These are phyloP conservation scores for Kalmanozyma brasiliensis DNA, from an alignment of 1,284 basidiomycete genomes.

Conservation along the genomic window DNA sequence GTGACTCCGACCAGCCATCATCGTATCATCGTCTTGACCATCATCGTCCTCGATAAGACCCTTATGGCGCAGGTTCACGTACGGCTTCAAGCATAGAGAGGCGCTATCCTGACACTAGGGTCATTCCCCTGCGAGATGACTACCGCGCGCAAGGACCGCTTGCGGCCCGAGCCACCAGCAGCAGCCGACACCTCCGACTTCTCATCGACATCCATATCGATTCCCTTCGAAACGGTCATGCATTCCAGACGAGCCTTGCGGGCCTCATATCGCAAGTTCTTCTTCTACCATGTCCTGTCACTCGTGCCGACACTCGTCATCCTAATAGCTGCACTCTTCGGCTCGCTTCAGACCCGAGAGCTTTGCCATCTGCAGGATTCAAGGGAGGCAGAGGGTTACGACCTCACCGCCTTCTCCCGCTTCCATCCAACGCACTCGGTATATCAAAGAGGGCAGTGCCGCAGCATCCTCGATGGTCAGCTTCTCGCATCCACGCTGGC, in stretches of 20 bases:
- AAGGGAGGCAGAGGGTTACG: neutral
- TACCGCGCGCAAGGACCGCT: neutral
- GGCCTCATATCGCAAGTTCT: constrained; percentile 31
- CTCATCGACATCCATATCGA: constrained; percentile 23
- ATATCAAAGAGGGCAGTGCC: constrained; percentile 32
- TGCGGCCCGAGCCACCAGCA: neutral
- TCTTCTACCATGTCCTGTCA: constrained; percentile 22
- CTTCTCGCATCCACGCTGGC: constrained; percentile 27
- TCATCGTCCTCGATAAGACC: too few species aligned
- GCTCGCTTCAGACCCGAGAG: constrained; percentile 22
- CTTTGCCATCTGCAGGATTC: constrained; percentile 32
- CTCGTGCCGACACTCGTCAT: constrained; percentile 26
- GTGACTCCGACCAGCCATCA: too few species aligned
- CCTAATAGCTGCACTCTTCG: constrained; percentile 20
- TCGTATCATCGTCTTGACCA: too few species aligned
- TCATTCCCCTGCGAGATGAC: constrained; percentile 5
- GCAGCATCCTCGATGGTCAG: constrained; percentile 34
- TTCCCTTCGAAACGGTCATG: constrained; percentile 14
- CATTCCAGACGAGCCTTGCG: constrained; percentile 17
- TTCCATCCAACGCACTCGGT: constrained; percentile 14
- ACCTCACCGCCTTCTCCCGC: neutral
- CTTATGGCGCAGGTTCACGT: constrained; percentile 2
- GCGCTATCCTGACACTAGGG: constrained; percentile 3
- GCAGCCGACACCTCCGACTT: constrained; percentile 14
- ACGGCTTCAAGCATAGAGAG: neutral